Conservation (phyloP, 768 basidiomycete genomes). For the Crucibulum laeve region DNA sequence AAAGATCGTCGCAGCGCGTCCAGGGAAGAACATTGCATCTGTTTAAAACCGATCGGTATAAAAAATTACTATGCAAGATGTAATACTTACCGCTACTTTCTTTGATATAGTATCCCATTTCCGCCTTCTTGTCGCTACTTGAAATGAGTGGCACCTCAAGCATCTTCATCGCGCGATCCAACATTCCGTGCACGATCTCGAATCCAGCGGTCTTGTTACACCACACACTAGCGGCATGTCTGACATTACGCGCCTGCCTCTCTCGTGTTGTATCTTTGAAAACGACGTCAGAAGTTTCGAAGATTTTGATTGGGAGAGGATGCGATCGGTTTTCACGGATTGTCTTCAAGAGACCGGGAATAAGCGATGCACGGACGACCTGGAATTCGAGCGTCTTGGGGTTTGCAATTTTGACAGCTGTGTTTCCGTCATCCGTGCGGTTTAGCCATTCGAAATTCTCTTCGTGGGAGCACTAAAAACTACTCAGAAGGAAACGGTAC, state of each 20-base stretch:
- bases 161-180: slow-evolving; percentile 96
- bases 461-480: slow-evolving; percentile 87
- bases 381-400: slow-evolving; percentile 98
- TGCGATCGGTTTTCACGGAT: slow-evolving; percentile 95
- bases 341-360: slow-evolving; percentile 96
- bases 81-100: slow-evolving; percentile 70
- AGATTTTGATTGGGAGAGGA: slow-evolving; percentile 86
- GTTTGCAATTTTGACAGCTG: slow-evolving; percentile 90
- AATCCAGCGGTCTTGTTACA: slow-evolving; percentile 97
- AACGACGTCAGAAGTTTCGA: slow-evolving; percentile 91
- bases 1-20: slow-evolving; percentile 88
- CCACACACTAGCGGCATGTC: slow-evolving; percentile 89
- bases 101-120: slow-evolving; percentile 88
- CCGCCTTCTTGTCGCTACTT: slow-evolving; percentile 47
- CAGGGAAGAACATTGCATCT: slow-evolving; percentile 96
- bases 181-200: slow-evolving; percentile 91
- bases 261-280: slow-evolving; percentile 79
- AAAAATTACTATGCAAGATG: background rate
- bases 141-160: slow-evolving; percentile 83
- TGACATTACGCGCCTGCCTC: slow-evolving; percentile 82
- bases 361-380: slow-evolving; percentile 91
- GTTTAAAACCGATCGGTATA: background rate
- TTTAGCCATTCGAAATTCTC: slow-evolving; percentile 97
- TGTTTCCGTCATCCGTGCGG: slow-evolving; percentile 73
- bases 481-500: background rate